phyloP scores from a whole-genome alignment of 2,329 filamentous ascomycete species.

The Xylaria sp. region DNA sequence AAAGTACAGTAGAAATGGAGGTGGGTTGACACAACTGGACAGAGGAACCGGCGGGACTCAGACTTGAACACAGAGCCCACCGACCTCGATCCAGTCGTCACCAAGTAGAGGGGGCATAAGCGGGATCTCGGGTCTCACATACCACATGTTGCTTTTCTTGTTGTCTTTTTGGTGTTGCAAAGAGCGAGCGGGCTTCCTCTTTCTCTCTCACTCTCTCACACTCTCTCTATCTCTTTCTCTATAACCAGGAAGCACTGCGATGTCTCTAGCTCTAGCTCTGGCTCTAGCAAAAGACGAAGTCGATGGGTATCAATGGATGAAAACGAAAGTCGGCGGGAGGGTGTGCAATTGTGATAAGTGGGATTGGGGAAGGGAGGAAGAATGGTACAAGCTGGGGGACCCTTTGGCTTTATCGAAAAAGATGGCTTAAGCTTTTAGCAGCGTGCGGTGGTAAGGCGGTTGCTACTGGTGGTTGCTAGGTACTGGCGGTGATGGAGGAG shows the following conservation, averaged over 20 bases:
- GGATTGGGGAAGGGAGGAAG: slow-evolving; percentile 17
- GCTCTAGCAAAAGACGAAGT: slow-evolving; percentile 3
- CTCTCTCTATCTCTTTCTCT: too few relatives aligned
- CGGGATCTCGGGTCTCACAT: slow-evolving; percentile 29
- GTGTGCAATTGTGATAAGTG: neutral
- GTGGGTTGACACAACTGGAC: slow-evolving; percentile 3
- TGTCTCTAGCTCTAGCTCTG: slow-evolving; percentile 14
- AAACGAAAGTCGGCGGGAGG: slow-evolving; percentile 21
- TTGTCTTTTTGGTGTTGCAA: slow-evolving; percentile 15
- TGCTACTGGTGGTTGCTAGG: slow-evolving; percentile 19
- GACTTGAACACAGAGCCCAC: slow-evolving; percentile 1
- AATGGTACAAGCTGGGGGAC: slow-evolving; percentile 3
- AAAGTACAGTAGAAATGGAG: neutral
- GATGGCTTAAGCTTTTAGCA: slow-evolving; percentile 25
- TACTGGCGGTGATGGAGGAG: neutral
- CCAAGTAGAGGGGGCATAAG: neutral
- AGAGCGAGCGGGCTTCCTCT: slow-evolving; percentile 8
- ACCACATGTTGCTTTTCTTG: slow-evolving; percentile 37
- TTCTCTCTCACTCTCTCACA: too few relatives aligned
- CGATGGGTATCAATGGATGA: slow-evolving; percentile 24
- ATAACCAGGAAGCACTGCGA: neutral
- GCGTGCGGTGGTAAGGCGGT: slow-evolving; percentile 19
- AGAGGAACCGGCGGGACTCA: neutral
- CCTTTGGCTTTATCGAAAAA: slow-evolving; percentile 17
- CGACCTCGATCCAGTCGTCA: slow-evolving; percentile 1